A percentile compares a stretch with the other conserved stretches of the same genome.
Conservation (phyloP, 768 basidiomycete species). For the Rossbeevera mucosa region DNA sequence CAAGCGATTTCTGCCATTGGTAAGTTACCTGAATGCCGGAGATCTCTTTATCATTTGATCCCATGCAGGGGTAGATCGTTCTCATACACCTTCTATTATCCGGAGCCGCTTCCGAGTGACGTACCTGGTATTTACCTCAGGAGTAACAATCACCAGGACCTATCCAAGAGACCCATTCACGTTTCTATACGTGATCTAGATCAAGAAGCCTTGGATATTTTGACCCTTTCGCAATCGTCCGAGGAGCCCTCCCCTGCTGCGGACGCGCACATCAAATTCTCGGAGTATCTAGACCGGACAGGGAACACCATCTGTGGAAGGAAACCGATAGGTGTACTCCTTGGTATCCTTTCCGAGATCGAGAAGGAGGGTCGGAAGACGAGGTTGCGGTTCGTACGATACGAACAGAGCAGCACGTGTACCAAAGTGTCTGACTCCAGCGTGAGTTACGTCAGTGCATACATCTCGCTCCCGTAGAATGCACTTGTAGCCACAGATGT, state of each 20-base stretch:
- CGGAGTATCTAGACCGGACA: conserved; percentile 63
- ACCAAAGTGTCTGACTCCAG: conserved; percentile 69
- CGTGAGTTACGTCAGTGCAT: conserved; percentile 96
- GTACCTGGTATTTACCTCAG: conserved; percentile 48
- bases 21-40: conserved; percentile 31
- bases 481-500: background rate
- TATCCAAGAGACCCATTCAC: conserved; percentile 62
- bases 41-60: background rate
- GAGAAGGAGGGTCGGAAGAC: conserved; percentile 36
- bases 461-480: conserved; percentile 47
- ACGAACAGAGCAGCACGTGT: conserved; percentile 88
- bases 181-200: conserved; percentile 81
- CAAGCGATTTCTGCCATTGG: conserved; percentile 99
- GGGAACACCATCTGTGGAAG: conserved; percentile 97
- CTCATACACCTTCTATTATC: conserved; percentile 84
- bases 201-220: conserved; percentile 75
- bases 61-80: conserved; percentile 73
- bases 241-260: conserved; percentile 39
- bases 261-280: conserved; percentile 58
- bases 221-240: conserved; percentile 52
- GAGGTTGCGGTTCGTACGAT: conserved; percentile 77
- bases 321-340: conserved; percentile 89
- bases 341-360: conserved; percentile 67
- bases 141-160: conserved; percentile 37
- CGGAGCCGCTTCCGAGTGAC: conserved; percentile 49